Conservation (phyloP, 345 rosid species). For the Populus pruinosa region DNA sequence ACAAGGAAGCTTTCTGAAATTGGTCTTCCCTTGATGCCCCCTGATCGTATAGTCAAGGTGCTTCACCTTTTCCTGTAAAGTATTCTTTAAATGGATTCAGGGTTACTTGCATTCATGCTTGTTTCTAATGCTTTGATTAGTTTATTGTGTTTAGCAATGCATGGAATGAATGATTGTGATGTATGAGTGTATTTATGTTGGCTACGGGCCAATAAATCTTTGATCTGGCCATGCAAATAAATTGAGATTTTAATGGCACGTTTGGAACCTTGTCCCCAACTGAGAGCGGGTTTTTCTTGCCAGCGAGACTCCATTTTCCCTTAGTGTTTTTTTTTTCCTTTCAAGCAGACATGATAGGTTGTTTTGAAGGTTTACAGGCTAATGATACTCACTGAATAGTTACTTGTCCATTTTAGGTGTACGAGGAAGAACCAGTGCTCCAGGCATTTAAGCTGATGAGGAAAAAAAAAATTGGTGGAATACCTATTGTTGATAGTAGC, state of each 20-base stretch:
- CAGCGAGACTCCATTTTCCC: neutral
- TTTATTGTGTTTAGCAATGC: neutral
- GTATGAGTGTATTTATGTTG: neutral
- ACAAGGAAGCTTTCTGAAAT: slow-evolving; percentile 74
- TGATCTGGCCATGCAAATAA: neutral
- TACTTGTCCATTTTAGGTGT: slow-evolving; percentile 43
- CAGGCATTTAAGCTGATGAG: slow-evolving; percentile 95
- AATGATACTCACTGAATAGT: neutral
- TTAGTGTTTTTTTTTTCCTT: neutral
- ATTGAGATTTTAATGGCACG: neutral
- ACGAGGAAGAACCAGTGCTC: slow-evolving; percentile 94
- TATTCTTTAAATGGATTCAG: neutral
- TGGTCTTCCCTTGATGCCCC: slow-evolving; percentile 75
- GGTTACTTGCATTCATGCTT: neutral
- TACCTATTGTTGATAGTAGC: slow-evolving; percentile 63
- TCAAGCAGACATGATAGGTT: neutral
- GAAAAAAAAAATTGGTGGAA: slow-evolving; percentile 69
- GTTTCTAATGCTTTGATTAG: neutral
- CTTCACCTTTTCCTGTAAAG: neutral
- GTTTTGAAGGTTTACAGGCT: neutral
- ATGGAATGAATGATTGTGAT: neutral
- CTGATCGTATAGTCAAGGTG: slow-evolving; percentile 58
- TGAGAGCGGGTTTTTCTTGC: neutral
- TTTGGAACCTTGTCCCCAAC: neutral
- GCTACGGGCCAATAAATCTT: neutral